phyloP scores from a whole-genome alignment of 176 grass and related monocot genomes.

The Raddia guianensis region DNA sequence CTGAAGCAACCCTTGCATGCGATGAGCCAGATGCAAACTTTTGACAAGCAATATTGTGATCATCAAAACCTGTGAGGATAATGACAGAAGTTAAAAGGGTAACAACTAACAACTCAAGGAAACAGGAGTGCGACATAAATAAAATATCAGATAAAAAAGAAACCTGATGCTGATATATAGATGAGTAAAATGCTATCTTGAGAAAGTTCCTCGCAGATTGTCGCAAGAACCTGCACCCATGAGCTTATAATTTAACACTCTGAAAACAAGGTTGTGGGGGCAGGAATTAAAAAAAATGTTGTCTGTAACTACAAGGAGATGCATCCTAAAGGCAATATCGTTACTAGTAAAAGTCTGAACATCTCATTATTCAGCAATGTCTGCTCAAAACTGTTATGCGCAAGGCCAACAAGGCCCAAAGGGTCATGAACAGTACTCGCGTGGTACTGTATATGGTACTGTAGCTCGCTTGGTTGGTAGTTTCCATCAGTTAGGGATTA shows the following conservation, averaged over 20 bases:
- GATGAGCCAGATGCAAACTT: conserved; percentile 57
- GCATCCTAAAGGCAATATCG: not conserved
- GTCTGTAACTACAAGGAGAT: not conserved
- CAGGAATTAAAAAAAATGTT: not conserved
- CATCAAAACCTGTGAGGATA: conserved; percentile 56
- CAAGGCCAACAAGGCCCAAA: no score
- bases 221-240: conserved; percentile 76
- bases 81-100: conserved; percentile 36
- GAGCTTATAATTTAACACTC: conserved; percentile 8
- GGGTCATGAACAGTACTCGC: no score
- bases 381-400: not conserved
- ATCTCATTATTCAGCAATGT: not conserved
- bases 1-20: conserved; percentile 35
- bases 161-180: conserved; percentile 97
- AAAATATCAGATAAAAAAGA: conserved; percentile 34
- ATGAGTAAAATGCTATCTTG: conserved; percentile 86
- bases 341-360: not conserved
- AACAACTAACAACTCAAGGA: conserved; percentile 4
- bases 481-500: no score
- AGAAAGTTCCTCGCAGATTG: conserved; percentile 81
- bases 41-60: conserved; percentile 58
- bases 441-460: no score
- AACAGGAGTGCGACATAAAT: conserved; percentile 30
- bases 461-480: no score
- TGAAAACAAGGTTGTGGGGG: conserved; percentile 7